Evolutionary conservation across 2,329 filamentous ascomycete species (phyloP).

Genomic region (Colletotrichum tanaceti): DNA sequence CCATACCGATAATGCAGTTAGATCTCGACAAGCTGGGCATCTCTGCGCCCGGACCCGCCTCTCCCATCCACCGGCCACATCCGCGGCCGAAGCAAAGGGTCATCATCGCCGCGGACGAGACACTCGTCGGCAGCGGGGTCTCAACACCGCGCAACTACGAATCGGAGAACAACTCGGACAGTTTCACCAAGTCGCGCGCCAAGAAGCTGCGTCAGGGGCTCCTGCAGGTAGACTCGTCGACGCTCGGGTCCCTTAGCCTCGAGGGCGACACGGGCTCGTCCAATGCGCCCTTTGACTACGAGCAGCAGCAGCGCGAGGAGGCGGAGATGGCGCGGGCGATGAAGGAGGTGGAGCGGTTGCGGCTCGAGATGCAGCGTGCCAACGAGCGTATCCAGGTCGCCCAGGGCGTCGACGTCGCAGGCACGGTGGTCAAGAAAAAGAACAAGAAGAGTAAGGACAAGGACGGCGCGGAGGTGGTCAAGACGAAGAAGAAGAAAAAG

Average conservation of each 20-base stretch:
- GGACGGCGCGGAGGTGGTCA: slow-evolving; percentile 45
- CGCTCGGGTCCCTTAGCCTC: slow-evolving; percentile 78
- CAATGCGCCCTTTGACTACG: slow-evolving; percentile 63
- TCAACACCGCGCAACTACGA: slow-evolving; percentile 65
- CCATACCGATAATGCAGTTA: slow-evolving; percentile 95
- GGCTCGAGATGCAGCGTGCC: slow-evolving; percentile 88
- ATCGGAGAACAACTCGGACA: slow-evolving; percentile 64
- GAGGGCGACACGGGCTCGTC: slow-evolving; percentile 61
- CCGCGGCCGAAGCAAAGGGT: slow-evolving; percentile 68
- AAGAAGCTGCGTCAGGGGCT: slow-evolving; percentile 71
- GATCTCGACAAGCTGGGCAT: slow-evolving; percentile 72
- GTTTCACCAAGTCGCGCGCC: slow-evolving; percentile 59
- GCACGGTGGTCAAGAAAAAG: slow-evolving; percentile 74
- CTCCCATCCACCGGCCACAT: slow-evolving; percentile 48
- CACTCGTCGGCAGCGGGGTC: slow-evolving; percentile 65
- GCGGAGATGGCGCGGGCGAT: slow-evolving; percentile 90
- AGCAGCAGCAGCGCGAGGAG: slow-evolving; percentile 79
- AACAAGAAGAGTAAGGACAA: slow-evolving; percentile 72
- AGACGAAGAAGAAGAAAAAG: slow-evolving; percentile 64
- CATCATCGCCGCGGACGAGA: slow-evolving; percentile 79
- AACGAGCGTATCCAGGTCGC: slow-evolving; percentile 80
- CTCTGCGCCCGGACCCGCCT: slow-evolving; percentile 43
- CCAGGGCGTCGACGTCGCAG: slow-evolving; percentile 74
- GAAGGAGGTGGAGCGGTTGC: slow-evolving; percentile 85
- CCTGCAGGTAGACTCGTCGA: slow-evolving; percentile 88